Conservation (phyloP, 257 asterid species). For the Solanum pennellii region DNA sequence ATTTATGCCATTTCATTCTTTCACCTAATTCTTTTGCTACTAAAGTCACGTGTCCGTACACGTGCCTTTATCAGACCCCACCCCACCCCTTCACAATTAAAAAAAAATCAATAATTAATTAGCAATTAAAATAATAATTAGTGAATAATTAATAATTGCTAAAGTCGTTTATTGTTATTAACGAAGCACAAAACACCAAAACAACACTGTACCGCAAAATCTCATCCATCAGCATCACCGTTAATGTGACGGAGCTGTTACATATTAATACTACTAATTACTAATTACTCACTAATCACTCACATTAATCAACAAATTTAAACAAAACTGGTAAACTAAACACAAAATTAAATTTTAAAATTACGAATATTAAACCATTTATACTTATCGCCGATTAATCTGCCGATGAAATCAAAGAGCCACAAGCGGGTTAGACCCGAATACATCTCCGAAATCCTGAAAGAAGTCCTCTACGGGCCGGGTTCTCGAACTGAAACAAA, state of each 20-base stretch:
- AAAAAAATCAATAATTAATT: background rate
- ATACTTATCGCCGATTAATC: background rate
- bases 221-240: slow-evolving; percentile 17
- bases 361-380: background rate
- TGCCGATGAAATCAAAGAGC: slow-evolving; percentile 26
- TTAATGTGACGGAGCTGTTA: slow-evolving; percentile 17
- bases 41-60: slow-evolving; percentile 44
- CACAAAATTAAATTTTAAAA: background rate
- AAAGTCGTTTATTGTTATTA: background rate
- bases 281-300: background rate
- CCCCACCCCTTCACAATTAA: background rate
- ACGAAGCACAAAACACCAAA: slow-evolving; percentile 11
- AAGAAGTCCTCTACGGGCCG: slow-evolving; percentile 52
- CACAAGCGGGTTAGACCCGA: slow-evolving; percentile 84
- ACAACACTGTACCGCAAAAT: slow-evolving; percentile 8
- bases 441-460: slow-evolving; percentile 64
- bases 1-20: slow-evolving; percentile 46
- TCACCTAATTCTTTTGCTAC: slow-evolving; percentile 46
- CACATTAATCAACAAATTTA: background rate
- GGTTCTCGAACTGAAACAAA: slow-evolving; percentile 36
- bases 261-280: background rate
- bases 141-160: background rate
- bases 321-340: background rate
- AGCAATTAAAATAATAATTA: background rate
- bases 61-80: slow-evolving; percentile 8